A percentile compares a stretch with the other conserved stretches of the same genome.
Evolutionary conservation across 805 yeast species (phyloP).

Genomic region (Candida railenensis): DNA sequence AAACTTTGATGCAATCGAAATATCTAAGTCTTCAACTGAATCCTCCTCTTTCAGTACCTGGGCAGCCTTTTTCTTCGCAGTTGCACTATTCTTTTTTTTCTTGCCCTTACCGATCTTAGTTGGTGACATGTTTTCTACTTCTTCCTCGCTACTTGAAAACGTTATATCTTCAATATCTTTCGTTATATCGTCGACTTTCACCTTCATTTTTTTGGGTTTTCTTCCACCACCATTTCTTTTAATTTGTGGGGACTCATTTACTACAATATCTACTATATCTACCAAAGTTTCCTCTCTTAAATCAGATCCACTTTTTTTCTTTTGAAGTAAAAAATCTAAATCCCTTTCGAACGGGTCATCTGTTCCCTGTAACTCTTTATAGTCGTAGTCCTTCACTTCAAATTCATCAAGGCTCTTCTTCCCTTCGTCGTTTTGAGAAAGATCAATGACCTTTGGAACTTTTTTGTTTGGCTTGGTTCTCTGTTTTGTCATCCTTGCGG

Average conservation of each 20-base stretch:
- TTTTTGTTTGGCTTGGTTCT: not conserved
- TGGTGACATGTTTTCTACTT: not conserved
- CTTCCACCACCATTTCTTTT: constrained; percentile 1
- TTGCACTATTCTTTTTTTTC: not conserved
- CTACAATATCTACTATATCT: not conserved
- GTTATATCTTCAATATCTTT: constrained; percentile 24
- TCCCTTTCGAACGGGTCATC: constrained; percentile 27
- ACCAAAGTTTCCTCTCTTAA: not conserved
- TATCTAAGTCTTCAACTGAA: constrained; percentile 1
- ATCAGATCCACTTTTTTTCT: not conserved
- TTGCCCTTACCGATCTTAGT: constrained; percentile 2
- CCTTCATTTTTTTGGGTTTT: constrained; percentile 9
- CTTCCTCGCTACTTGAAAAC: constrained; percentile 27
- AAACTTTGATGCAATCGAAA: not conserved
- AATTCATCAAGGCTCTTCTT: constrained; percentile 5
- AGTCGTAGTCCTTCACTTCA: constrained; percentile 17
- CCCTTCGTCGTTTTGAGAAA: not conserved
- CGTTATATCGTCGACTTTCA: constrained; percentile 23
- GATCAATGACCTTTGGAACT: not conserved
- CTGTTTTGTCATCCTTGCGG: not conserved
- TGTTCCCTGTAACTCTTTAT: constrained; percentile 12
- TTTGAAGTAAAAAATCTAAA: constrained; percentile 26
- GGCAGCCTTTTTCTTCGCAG: constrained; percentile 3
- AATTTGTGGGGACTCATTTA: constrained; percentile 1
- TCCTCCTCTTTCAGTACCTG: not conserved